A percentile compares a stretch with the other conserved stretches of the same genome.
Evolutionary conservation across 1,284 basidiomycete genomes (phyloP).

Genomic region (Tetrapyrgos nigripes): DNA sequence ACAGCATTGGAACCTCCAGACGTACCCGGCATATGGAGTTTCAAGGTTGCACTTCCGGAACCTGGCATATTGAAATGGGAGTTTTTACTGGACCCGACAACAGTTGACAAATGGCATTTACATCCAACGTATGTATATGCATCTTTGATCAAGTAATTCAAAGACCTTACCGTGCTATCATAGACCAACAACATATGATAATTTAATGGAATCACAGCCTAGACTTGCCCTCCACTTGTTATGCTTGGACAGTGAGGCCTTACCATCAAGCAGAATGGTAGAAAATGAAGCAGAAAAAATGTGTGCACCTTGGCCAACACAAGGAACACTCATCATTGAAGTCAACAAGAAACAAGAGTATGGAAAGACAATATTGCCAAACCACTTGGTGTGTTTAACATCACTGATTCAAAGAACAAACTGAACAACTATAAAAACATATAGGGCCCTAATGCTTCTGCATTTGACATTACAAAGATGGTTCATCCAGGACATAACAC

Average conservation of each 20-base stretch:
- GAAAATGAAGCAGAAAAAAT: too few species aligned
- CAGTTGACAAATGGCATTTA: slow-evolving; percentile 10
- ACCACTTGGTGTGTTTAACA: slow-evolving; percentile 43
- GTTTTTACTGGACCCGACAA: slow-evolving; percentile 13
- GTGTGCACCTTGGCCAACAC: slow-evolving; percentile 52
- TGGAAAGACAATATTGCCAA: slow-evolving; percentile 41
- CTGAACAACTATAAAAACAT: slow-evolving; percentile 5
- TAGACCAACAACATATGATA: background rate
- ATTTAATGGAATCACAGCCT: background rate
- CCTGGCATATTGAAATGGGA: slow-evolving; percentile 15
- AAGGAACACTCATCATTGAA: slow-evolving; percentile 51
- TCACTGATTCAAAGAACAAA: slow-evolving; percentile 10
- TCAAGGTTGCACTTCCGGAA: slow-evolving; percentile 1
- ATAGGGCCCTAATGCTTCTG: slow-evolving; percentile 28
- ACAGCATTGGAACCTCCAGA: background rate
- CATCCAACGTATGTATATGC: slow-evolving; percentile 3
- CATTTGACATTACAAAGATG: slow-evolving; percentile 45
- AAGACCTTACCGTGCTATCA: background rate
- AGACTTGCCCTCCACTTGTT: slow-evolving; percentile 44
- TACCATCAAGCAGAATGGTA: too few species aligned
- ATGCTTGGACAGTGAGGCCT: too few species aligned
- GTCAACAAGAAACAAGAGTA: slow-evolving; percentile 40
- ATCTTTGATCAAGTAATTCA: background rate
- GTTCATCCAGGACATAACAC: slow-evolving; percentile 49
- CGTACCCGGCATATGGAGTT: slow-evolving; percentile 17